Evolutionary conservation across 2,329 filamentous ascomycete species (phyloP), one percentile per base, ranked within the genome.

Genomic region (Aspergillus sclerotialis): DNA sequence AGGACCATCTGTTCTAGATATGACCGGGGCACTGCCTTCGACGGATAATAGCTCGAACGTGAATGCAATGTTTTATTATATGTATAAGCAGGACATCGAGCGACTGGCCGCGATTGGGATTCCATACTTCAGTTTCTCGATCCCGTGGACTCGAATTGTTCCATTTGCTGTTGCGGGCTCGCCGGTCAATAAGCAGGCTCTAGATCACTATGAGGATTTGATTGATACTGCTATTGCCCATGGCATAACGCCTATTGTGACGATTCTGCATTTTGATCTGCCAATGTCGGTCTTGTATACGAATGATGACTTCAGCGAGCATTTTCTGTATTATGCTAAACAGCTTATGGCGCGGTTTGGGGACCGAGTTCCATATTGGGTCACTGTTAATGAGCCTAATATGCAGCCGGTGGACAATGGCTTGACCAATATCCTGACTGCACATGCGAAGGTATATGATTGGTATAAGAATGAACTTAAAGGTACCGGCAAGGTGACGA

Each of bases 101-200:
- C 44, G 56, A 9, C 33, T 61, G 28, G 40, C 48, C 4, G 39
- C 43, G 7, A 52, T 52, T 30, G 56, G 55, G 4, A 45, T 48
- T 7, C 45, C 55, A 3, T 45, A 45, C 11, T 63, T 59, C 33
- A 49, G 53, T 0, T 69, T 70, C 49, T 64, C 60, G 6, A 58
- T 71, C 26, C 56, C 65, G 0, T 71, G 66, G 67, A 56, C 62
- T 4, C 54, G 68, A 1, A 64, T 71, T 21, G 56, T 70, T 12
- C 67, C 68, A 0, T 64, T 69, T 17, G n/a, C n/a, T n/a, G n/a
- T n/a, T n/a, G 68, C 66, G 4, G 46, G 53, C 3, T 64, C 58
- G 23, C 56, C 60, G 0, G 46, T 71, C 39, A 71, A 70, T 36
- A 56, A 66, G 38, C 38, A 52, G 5, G 68, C 61, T 0, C 47